phyloP scores from a whole-genome alignment of 192 early-diverging fungal species.

The Backusella tarrabulga region DNA sequence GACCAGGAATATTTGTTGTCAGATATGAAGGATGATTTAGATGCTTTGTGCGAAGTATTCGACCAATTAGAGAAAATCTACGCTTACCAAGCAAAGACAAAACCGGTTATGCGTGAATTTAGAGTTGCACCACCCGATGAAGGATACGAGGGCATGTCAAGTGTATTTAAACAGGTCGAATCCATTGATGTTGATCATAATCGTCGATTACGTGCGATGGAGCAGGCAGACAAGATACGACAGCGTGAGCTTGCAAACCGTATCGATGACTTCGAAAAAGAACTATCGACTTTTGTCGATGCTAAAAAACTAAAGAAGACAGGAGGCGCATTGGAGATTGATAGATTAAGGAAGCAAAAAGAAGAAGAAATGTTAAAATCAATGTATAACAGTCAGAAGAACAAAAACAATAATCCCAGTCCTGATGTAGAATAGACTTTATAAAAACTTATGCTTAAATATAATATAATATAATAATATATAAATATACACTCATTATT shows the following conservation, averaged over 20 bases:
- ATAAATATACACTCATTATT: no score
- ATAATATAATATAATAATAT: background rate
- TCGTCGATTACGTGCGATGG: constrained; percentile 64
- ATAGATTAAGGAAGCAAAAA: constrained; percentile 68
- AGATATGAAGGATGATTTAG: constrained; percentile 65
- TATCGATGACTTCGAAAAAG: constrained; percentile 78
- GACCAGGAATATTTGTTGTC: constrained; percentile 72
- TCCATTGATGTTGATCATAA: constrained; percentile 67
- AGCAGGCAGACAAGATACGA: constrained; percentile 64
- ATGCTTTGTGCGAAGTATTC: constrained; percentile 57
- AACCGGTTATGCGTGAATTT: constrained; percentile 43
- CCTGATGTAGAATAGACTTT: background rate
- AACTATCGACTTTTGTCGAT: constrained; percentile 65
- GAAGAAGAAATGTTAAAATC: constrained; percentile 60
- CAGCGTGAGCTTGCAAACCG: constrained; percentile 63
- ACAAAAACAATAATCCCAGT: background rate
- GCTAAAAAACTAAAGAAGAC: constrained; percentile 69
- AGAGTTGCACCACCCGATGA: constrained; percentile 59
- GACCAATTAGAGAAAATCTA: constrained; percentile 61
- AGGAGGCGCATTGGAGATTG: constrained; percentile 72
- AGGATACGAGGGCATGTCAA: constrained; percentile 60
- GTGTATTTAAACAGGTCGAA: constrained; percentile 66
- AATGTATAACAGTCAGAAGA: constrained; percentile 31
- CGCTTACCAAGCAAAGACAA: constrained; percentile 49
- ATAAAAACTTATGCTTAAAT: background rate